Evolutionary conservation across 2,329 filamentous ascomycete species (phyloP), one percentile per base, ranked within the genome.

Genomic region (Colletotrichum zoysiae): DNA sequence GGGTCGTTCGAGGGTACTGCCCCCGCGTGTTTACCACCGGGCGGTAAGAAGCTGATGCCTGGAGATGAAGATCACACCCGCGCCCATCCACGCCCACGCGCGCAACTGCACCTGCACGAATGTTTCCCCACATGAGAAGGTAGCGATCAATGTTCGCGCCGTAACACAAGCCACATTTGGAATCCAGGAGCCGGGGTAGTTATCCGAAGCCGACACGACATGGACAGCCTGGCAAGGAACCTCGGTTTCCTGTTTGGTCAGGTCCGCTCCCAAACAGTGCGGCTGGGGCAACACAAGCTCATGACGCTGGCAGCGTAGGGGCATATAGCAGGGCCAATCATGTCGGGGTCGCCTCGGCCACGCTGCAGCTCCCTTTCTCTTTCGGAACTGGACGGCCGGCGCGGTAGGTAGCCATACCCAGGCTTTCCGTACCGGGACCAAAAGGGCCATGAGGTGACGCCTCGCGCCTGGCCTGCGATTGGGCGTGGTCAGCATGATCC

Each of bases 181-280:
- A 58, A 40, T 35, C 30, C 58, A 61, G 65, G 65, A 67, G 65
- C 33, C 56, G 30, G 48, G 65, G 48, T 38, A 60, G 35, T 64
- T 64, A 59, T 55, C 70, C 53, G 66, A 72, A 48, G 57, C 67
- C 67, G 58, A 64, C 65, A 55, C 20, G n/a, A 33, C 57, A 63
- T 55, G 26, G 26, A 38, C 38, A n/a, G n/a, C 26, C 42, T 50
- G 33, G 38, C 60, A 53, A 30, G 16, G 35, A 18, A 40, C 35
- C 60, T 53, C 35, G 35, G 11, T 57, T 57, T 53, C 38, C 40
- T 46, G 35, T 71, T 68, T 60, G 65, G 35, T 44, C 35, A 38
- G 58, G 53, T 33, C 65, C 53, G 59, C 59, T 69, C 26, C 48
- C 65, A 65, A 69, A 71, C 26, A 65, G 69, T 69, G 69, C 69